phyloP scores from a whole-genome alignment of 2,329 filamentous ascomycete species.

The Scleromitrula shiraiana region DNA sequence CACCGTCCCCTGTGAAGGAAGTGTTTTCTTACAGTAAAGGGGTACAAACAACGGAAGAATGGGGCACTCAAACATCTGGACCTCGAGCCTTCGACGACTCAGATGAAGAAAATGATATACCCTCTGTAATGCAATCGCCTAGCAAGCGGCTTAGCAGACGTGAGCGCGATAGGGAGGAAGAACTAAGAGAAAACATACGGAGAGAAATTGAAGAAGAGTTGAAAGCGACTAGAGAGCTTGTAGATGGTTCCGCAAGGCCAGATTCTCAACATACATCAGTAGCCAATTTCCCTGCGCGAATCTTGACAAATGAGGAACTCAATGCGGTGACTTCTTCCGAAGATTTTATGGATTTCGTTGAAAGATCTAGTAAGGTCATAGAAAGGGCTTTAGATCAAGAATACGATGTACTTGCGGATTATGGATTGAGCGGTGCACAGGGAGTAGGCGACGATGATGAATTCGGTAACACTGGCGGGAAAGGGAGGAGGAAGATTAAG shows the following conservation, averaged over 20 bases:
- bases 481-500: conserved; percentile 67
- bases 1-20: conserved; percentile 69
- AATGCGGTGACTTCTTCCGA: conserved; percentile 84
- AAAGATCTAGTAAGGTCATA: conserved; percentile 93
- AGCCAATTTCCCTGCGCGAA: conserved; percentile 67
- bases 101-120: conserved; percentile 55
- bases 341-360: conserved; percentile 91
- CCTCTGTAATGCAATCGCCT: conserved; percentile 48
- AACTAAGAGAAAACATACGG: conserved; percentile 75
- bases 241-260: conserved; percentile 42
- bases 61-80: conserved; percentile 47
- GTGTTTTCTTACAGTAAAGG: conserved; percentile 95
- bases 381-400: conserved; percentile 92
- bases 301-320: conserved; percentile 76
- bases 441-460: conserved; percentile 75
- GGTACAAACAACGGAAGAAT: conserved; percentile 80
- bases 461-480: conserved; percentile 58
- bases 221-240: conserved; percentile 57
- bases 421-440: conserved; percentile 68
- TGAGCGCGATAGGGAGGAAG: conserved; percentile 78
- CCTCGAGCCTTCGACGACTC: conserved; percentile 49
- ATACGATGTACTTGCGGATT: conserved; percentile 93
- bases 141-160: conserved; percentile 71
- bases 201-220: conserved; percentile 91
- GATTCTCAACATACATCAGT: conserved; percentile 37